Conservation (phyloP, 192 early-diverging fungal genomes). For the Coemansia sp. region DNA sequence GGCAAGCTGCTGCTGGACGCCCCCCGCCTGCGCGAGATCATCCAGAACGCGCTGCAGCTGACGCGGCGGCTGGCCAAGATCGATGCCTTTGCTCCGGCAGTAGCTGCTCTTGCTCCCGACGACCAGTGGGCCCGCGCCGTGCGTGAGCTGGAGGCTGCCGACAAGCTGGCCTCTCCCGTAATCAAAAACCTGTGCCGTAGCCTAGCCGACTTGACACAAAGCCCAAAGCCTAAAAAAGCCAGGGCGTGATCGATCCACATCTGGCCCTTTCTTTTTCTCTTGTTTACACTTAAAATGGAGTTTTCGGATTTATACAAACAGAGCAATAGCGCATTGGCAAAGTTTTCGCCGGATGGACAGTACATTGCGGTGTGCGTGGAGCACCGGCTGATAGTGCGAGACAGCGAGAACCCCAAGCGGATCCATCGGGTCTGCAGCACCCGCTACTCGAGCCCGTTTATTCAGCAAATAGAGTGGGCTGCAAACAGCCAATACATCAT, state of each 20-base stretch:
- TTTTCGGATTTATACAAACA: conserved; percentile 53
- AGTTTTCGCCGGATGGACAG: conserved; percentile 46
- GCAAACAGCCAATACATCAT: conserved; percentile 32
- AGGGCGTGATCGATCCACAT: neutral
- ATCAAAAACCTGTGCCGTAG: conserved; percentile 13
- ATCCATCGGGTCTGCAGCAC: conserved; percentile 39
- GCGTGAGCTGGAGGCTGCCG: conserved; percentile 10
- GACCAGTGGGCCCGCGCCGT: conserved; percentile 26
- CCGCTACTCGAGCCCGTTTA: conserved; percentile 30
- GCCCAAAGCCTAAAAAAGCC: conserved; percentile 3
- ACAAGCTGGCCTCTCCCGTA: conserved; percentile 16
- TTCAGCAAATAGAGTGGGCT: conserved; percentile 49
- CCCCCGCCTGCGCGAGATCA: conserved; percentile 35
- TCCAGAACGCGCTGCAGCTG: conserved; percentile 14
- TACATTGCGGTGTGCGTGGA: conserved; percentile 44
- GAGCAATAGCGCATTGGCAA: conserved; percentile 34
- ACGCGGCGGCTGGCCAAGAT: conserved; percentile 9
- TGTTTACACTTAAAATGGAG: conserved; percentile 28
- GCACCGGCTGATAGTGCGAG: conserved; percentile 49
- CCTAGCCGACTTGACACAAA: conserved; percentile 5
- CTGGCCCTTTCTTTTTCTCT: neutral
- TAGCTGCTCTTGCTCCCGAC: conserved; percentile 6
- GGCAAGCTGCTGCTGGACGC: conserved; percentile 23
- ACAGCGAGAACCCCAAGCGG: conserved; percentile 41
- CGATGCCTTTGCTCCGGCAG: conserved; percentile 11